Evolutionary conservation across 306 rosid genomes (phyloP).

Genomic region (Dalbergia cochinchinensis): DNA sequence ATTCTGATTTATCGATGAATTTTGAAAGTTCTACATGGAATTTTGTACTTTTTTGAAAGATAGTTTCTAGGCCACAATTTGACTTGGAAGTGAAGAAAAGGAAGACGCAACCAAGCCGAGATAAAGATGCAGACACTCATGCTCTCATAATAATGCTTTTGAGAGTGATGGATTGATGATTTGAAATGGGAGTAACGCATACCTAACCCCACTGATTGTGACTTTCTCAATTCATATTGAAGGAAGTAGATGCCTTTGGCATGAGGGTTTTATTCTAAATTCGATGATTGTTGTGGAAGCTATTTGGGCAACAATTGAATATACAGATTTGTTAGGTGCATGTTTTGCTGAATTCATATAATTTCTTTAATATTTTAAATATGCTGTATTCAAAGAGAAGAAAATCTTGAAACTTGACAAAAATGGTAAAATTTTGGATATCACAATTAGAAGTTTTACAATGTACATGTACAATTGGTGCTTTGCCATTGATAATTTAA

Average conservation of each 20-base stretch:
- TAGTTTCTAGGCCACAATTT: background rate
- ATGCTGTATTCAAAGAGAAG: background rate
- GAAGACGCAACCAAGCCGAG: slow-evolving; percentile 40
- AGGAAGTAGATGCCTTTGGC: background rate
- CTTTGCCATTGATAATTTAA: too few species aligned
- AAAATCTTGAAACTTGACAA: background rate
- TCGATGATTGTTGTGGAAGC: background rate
- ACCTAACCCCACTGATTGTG: slow-evolving; percentile 52
- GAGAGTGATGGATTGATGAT: slow-evolving; percentile 30
- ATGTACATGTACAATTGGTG: too few species aligned
- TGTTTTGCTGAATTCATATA: background rate
- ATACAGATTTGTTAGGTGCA: background rate
- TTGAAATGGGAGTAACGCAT: slow-evolving; percentile 25
- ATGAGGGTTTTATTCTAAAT: slow-evolving; percentile 14
- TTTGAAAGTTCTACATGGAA: background rate
- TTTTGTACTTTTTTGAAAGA: background rate
- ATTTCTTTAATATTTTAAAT: background rate
- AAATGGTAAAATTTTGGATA: background rate
- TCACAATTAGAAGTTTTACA: background rate
- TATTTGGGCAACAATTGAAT: background rate
- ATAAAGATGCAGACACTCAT: slow-evolving; percentile 8
- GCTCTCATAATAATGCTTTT: slow-evolving; percentile 12
- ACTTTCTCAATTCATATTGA: slow-evolving; percentile 5
- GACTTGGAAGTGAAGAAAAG: slow-evolving; percentile 51
- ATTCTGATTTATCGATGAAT: slow-evolving; percentile 1